phyloP scores from a whole-genome alignment of 441 rosid species.

The Flueggea neowawraea region DNA sequence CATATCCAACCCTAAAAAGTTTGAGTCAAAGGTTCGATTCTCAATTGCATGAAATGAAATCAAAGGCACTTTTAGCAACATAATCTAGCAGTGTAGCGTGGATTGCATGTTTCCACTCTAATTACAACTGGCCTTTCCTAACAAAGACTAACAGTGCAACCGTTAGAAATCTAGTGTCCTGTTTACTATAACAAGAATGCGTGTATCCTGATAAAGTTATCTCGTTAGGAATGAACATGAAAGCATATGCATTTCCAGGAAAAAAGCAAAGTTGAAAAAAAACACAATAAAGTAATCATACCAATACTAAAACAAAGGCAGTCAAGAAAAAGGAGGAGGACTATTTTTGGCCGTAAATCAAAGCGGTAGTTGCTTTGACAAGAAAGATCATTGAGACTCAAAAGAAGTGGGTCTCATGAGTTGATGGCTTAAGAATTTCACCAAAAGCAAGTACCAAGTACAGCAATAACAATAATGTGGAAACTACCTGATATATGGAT shows the following conservation, averaged over 20 bases:
- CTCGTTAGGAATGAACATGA: neutral
- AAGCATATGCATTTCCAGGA: neutral
- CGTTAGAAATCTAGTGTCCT: too few relatives aligned
- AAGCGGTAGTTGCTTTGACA: slow-evolving; percentile 9
- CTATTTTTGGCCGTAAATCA: slow-evolving; percentile 1
- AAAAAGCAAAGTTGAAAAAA: slow-evolving; percentile 3
- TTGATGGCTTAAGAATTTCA: slow-evolving; percentile 16
- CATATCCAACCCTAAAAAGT: too few relatives aligned
- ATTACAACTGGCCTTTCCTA: too few relatives aligned
- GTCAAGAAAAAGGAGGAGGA: neutral
- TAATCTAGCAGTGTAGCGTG: too few relatives aligned
- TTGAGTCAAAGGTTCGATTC: too few relatives aligned
- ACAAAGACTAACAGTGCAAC: too few relatives aligned
- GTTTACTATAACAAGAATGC: too few relatives aligned
- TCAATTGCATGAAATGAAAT: too few relatives aligned
- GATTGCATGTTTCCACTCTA: too few relatives aligned
- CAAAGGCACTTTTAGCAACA: too few relatives aligned
- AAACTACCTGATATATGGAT: neutral
- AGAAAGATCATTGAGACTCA: slow-evolving; percentile 6
- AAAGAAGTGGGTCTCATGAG: slow-evolving; percentile 17
- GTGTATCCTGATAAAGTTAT: neutral
- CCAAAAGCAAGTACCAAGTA: slow-evolving; percentile 11
- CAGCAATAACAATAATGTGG: slow-evolving; percentile 8
- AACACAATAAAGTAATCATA: neutral
- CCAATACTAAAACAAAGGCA: slow-evolving; percentile 2